Base-by-base conservation (phyloP, 1,284 basidiomycete genomes). In the Cutaneotrichosporon mucoides region DNA sequence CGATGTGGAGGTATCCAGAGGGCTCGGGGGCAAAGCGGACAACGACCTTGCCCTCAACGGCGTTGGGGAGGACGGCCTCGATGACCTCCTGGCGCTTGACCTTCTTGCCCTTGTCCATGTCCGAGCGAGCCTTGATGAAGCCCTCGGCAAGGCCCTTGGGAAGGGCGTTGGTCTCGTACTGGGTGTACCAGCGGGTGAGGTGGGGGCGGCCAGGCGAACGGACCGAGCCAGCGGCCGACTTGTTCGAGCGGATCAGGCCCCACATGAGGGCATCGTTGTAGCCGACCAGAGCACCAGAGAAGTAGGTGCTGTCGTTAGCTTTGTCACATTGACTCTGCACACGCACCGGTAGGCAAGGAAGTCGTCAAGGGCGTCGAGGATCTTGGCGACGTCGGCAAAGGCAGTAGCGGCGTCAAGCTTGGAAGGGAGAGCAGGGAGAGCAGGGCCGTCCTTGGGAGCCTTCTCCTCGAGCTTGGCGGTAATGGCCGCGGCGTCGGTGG, bases 1-100 rank as follows among this genome's bases (percentile, higher is more conserved):
- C 96, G 63, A 99, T 95, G 79, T 99, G 96, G 58, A 99, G 85
- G 80, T 97, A 99, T 63, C 96, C 96, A 71, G 88, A 91, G 6
- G 96, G 96, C 82, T 99, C 96, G 37, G 96, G 96, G 45, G 96
- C 76, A 80, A 99, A 96, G 61, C 96, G 88, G 3, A 96, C 97
- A 36, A 98, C 90, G 45, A 99, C 96, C 73, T 94, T 82, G 53
- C 94, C 93, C 71, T 90, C 86, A 64, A 88, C 84, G 41, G 94
- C 95, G 73, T 86, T 84, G 68, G 89, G 87, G 37, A 99, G 82
- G 62, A 93, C 95, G 24, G 98, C 84, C 51, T 94, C 86, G 76
- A 99, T 98, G 35, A 41, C 38, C 66, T 91, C 90, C 6, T 88
- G 84, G 73, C 90, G 89, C 75, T 81, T 84, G 15, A 87, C 84